Evolutionary conservation across 441 rosid genomes (phyloP), one percentile per base, ranked within the genome.

Genomic region (Euphorbia corollata): DNA sequence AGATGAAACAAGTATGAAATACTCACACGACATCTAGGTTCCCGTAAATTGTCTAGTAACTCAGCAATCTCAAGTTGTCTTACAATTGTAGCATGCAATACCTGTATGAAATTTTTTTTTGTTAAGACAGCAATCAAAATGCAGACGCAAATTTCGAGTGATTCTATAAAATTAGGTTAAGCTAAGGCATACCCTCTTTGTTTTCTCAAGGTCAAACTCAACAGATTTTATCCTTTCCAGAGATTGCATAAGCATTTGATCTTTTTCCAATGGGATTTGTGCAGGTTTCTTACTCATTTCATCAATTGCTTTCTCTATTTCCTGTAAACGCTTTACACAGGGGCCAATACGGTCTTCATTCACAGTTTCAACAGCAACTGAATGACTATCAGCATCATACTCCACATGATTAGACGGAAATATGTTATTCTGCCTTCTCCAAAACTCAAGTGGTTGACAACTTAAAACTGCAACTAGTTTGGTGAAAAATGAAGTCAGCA

Each of bases 141-240:
- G 38, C 27, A 18, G 38, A 51, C 38, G 38, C 27, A 16, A 27
- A 41, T 43, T 62, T 51, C 74, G 16, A 10, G 62, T 43, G 56
- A 12, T 20, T 45, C 24, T 41, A 23, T 12, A 23, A 68, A 60
- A 62, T 7, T n/a, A 63, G 48, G 18, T 11, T 8, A 50, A 50
- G 8, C 10, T 27, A 27, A 41, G n/a, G 39, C 82, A 65, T 84
- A 94, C 97, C 76, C 86, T 77, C 80, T 91, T 94, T 60, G 99
- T 94, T 82, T 89, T 91, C 50, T 85, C 91, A 10, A 94, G 93
- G 79, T 94, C 99, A 64, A 74, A 81, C 85, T 94, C 97, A 58
- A 87, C 87, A 20, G 86, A 89, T 68, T 84, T 94, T 67, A 94
- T 94, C 77, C 99, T 87, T 68, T 91, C 96, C 34, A 91, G 76